These are phyloP conservation scores for Mucor plumbeus DNA, from an alignment of 371 early-diverging fungal species.

Conservation along the genomic window DNA sequence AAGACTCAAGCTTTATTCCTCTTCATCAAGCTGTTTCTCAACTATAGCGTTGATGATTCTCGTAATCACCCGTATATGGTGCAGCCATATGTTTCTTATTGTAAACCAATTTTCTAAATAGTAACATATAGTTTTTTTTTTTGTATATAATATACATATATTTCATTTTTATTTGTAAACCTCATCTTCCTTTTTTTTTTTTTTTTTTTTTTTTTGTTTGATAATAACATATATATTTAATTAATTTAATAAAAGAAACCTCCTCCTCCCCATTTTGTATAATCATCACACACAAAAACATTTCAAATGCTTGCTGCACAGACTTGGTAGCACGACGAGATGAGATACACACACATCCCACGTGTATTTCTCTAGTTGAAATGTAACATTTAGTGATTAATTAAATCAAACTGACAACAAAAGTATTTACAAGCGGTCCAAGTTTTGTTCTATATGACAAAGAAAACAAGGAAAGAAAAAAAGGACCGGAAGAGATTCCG, in stretches of 20 bases:
- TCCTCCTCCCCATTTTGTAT: too few species aligned
- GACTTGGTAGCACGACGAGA: conserved; percentile 2
- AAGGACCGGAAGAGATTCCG: conserved; percentile 7
- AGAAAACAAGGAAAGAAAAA: not conserved
- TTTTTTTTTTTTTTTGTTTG: not conserved
- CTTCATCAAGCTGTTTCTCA: conserved; percentile 30
- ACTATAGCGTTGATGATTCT: conserved; percentile 23
- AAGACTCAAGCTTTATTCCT: conserved; percentile 34
- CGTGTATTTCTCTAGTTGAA: conserved; percentile 1
- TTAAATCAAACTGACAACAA: conserved; percentile 5
- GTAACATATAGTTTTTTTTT: not conserved
- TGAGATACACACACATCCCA: not conserved
- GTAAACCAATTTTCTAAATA: conserved; percentile 21
- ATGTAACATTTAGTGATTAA: conserved; percentile 2
- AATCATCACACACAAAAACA: too few species aligned
- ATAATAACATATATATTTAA: not conserved
- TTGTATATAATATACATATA: conserved; percentile 6
- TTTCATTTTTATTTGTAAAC: not conserved
- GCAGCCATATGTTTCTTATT: conserved; percentile 4
- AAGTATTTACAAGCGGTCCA: not conserved
- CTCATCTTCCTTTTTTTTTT: not conserved
- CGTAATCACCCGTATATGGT: conserved; percentile 17
- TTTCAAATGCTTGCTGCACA: not conserved
- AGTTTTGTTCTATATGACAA: not conserved
- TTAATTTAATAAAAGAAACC: not conserved